Conservation (phyloP, 805 yeast species). For the Candida methanosorbosa region DNA sequence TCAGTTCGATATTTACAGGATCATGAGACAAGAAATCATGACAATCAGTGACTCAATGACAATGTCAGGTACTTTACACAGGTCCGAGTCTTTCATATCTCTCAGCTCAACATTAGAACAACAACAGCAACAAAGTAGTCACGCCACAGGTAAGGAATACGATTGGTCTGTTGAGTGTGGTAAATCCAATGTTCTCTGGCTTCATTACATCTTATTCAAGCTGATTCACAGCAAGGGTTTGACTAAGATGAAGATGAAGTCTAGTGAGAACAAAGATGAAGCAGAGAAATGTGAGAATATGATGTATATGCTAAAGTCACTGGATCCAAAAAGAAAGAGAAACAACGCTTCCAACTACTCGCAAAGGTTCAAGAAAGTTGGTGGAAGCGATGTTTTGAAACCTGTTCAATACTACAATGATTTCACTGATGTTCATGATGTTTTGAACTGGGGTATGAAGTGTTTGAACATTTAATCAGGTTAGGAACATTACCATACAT, state of each 20-base stretch:
- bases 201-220: slow-evolving; percentile 49
- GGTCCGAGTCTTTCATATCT: slow-evolving; percentile 5
- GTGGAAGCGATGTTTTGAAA: slow-evolving; percentile 1
- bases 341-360: neutral
- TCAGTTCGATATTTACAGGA: slow-evolving; percentile 51
- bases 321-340: slow-evolving; percentile 22
- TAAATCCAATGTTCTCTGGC: slow-evolving; percentile 53
- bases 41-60: neutral
- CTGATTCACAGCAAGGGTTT: slow-evolving; percentile 32
- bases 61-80: neutral
- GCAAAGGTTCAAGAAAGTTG: slow-evolving; percentile 8
- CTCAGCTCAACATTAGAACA: neutral
- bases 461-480: neutral
- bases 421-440: neutral
- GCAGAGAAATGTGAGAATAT: slow-evolving; percentile 14
- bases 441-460: slow-evolving; percentile 1
- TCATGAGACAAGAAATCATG: slow-evolving; percentile 34
- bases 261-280: slow-evolving; percentile 4
- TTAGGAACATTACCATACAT: neutral
- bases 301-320: slow-evolving; percentile 20
- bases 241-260: slow-evolving; percentile 18
- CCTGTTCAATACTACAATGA: neutral
- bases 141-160: slow-evolving; percentile 17
- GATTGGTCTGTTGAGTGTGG: slow-evolving; percentile 42
- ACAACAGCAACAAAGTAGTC: neutral